Evolutionary conservation across 305 asterid species (phyloP), one percentile per base, ranked within the genome.

Genomic region (Fraxinus greggii): DNA sequence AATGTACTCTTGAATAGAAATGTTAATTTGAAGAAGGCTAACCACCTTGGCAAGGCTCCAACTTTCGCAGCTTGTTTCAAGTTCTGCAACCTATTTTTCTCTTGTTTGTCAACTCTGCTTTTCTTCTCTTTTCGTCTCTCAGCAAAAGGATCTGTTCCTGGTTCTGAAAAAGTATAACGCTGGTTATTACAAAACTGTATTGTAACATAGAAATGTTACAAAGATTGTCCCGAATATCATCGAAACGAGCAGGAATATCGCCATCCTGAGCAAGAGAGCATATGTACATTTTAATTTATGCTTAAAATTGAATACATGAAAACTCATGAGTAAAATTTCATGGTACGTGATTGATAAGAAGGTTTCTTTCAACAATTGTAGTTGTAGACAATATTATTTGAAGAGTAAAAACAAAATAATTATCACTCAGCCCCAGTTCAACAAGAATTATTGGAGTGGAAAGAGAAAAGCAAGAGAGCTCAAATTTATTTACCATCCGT

Each of bases 1-100:
- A 28, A 35, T 19, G 19, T 31, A 67, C 42, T 45, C 28, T 72
- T 45, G n/a, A 28, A 72, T 1, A 78, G 56, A 38, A 70, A 70
- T 70, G 75, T 32, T 63, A 38, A 84, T 26, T 56, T 81, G 38
- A 74, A 33, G 77, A 75, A 75, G 13, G 73, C 65, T 75, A 81
- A 93, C 99, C 99, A 93, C 99, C 99, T 96, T 82, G 98, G 99
- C 87, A 97, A 82, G 59, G 97, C 93, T 81, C 97, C 98, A 82
- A 83, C 95, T 89, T 95, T 95, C 69, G 88, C 89, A 12, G 98
- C 98, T 72, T 92, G 90, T 82, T 93, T 97, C 87, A 97, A 89
- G 90, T 95, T 97, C 0, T 88, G 85, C 70, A 92, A 56, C 83
- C 97, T 89, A 79, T 95, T 92, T 83, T 87, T 91, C 94, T 92